Base-by-base conservation (phyloP, 139 green algal species). In the Diplosphaera chodatii region DNA sequence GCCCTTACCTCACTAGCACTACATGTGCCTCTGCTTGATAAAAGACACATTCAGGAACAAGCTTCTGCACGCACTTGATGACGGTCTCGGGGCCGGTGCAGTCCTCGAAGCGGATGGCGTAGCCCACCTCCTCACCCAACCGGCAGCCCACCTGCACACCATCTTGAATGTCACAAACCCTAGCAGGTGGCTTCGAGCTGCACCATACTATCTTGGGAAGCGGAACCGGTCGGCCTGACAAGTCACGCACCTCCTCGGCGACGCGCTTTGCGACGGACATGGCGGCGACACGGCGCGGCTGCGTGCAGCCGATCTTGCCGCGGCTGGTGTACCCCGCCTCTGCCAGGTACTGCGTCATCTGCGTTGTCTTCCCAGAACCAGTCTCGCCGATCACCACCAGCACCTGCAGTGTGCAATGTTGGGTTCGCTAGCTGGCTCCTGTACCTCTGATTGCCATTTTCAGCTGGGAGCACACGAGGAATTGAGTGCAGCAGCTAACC, bases 81-180 rank as follows among this genome's bases (percentile, higher is more conserved):
- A 95, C 89, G 1, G 94, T 98, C 62, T 89, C 81, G 1, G 86
- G 74, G 66, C 73, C 83, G 15, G 92, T 97, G 85, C 88, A 94
- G 82, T 98, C 91, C 76, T 99, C 95, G 71, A 99, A 98, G 32
- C 96, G 92, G 70, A 99, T 98, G 40, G 87, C 89, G 83, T 98
- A 99, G 0, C 96, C 96, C 0, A 93, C 89, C 85, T 96, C 90
- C 72, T 96, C 89, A 1, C 90, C 91, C 55, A 96, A 81, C 1
- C 86, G 82, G 76, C 88, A 95, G 15, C 87, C 88, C 31, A 93
- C 87, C 48, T 59, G 48, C n/a, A n/a, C n/a, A n/a, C n/a, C n/a
- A n/a, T n/a, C n/a, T n/a, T n/a, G n/a, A n/a, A n/a, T n/a, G n/a
- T n/a, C n/a, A n/a, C n/a, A n/a, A n/a, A n/a, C n/a, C n/a, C n/a